A percentile compares a stretch with the other conserved stretches of the same genome.
Conservation (phyloP, 2,329 filamentous ascomycete species). For the Sporothrix humicola region DNA sequence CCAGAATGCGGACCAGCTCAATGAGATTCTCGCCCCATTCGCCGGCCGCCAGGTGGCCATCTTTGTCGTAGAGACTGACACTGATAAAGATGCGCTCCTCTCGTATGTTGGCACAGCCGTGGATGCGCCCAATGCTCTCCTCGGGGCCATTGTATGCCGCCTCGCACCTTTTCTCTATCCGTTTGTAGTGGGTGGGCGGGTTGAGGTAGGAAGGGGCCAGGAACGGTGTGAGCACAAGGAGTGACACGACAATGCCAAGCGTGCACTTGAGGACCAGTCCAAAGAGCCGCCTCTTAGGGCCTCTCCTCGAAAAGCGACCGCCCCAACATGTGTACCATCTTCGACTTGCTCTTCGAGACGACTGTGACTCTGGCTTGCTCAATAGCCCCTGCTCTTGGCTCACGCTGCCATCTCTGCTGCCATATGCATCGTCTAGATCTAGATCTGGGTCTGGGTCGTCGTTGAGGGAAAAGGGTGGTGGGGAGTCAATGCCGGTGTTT, state of each 20-base stretch:
- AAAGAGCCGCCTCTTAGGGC: not conserved
- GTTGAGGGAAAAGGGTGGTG: slow-evolving; percentile 22
- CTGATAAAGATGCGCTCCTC: slow-evolving; percentile 76
- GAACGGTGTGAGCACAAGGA: slow-evolving; percentile 38
- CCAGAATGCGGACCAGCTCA: slow-evolving; percentile 68
- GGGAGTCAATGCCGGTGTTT: not conserved
- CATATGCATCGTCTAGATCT: not conserved
- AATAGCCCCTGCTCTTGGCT: slow-evolving; percentile 7
- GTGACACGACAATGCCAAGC: not conserved
- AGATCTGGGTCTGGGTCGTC: slow-evolving; percentile 12
- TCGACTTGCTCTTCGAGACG: not conserved
- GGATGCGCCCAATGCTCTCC: slow-evolving; percentile 18
- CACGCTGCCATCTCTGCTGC: not conserved
- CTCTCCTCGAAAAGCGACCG: not conserved
- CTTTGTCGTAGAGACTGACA: slow-evolving; percentile 70
- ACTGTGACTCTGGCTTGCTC: not conserved
- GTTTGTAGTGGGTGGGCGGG: slow-evolving; percentile 49
- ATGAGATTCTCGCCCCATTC: slow-evolving; percentile 67
- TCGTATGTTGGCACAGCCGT: slow-evolving; percentile 48
- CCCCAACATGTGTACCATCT: not conserved
- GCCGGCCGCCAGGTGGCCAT: slow-evolving; percentile 64
- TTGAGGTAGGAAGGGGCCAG: slow-evolving; percentile 53
- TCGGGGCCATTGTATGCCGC: slow-evolving; percentile 37
- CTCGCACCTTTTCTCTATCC: slow-evolving; percentile 44
- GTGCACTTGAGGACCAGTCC: not conserved